A percentile compares a stretch with the other conserved stretches of the same genome.
These are phyloP conservation scores for Cystofilobasidium macerans DNA, from an alignment of 768 basidiomycete genomes.

Conservation along the genomic window DNA sequence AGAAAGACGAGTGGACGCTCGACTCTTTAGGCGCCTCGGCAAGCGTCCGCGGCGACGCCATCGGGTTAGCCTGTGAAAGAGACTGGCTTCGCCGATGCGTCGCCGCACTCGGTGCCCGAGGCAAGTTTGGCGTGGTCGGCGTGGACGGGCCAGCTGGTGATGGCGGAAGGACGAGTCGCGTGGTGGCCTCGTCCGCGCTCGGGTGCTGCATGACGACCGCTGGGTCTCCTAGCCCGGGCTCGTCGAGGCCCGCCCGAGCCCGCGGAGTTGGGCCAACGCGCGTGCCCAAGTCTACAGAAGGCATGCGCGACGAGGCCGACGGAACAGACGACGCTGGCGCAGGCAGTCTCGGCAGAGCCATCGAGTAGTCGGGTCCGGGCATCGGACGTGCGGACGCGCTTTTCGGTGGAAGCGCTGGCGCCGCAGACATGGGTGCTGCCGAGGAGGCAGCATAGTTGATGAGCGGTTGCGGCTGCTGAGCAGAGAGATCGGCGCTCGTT, in stretches of 20 bases:
- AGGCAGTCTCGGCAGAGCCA: conserved; percentile 69
- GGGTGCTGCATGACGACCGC: conserved; percentile 39
- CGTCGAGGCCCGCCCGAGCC: conserved; percentile 22
- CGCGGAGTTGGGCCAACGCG: conserved; percentile 12
- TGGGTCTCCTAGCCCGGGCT: conserved; percentile 17
- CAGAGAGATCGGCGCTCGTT: conserved; percentile 3
- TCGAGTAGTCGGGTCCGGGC: conserved; percentile 46
- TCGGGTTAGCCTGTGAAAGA: conserved; percentile 40
- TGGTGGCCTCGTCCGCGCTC: conserved; percentile 31
- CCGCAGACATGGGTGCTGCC: conserved; percentile 24
- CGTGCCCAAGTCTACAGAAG: background rate
- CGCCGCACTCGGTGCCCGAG: conserved; percentile 62
- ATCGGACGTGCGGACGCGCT: conserved; percentile 8
- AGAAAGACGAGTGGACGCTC: background rate
- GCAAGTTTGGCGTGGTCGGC: conserved; percentile 50
- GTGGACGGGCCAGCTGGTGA: conserved; percentile 37
- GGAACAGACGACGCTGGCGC: conserved; percentile 56
- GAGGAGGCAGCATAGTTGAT: conserved; percentile 18
- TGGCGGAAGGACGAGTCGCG: conserved; percentile 39
- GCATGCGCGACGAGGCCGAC: conserved; percentile 6
- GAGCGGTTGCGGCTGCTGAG: conserved; percentile 29
- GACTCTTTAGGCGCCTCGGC: background rate
- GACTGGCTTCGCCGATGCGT: conserved; percentile 75
- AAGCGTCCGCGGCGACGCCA: background rate
- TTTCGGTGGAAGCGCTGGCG: background rate